Conservation (phyloP, 371 early-diverging fungal species). For the Mortierella sp. region DNA sequence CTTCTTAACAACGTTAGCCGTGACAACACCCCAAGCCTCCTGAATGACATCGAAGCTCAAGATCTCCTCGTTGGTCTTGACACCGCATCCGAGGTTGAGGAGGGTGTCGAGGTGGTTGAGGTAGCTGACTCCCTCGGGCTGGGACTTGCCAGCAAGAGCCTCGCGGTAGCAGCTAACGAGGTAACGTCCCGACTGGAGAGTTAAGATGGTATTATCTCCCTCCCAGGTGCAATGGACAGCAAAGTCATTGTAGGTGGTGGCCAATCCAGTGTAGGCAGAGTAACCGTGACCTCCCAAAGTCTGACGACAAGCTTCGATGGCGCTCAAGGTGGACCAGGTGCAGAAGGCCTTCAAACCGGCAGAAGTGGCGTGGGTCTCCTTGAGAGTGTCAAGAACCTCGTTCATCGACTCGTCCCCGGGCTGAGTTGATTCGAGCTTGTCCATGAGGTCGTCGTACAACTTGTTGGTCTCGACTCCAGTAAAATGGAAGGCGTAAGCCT, state of each 20-base stretch:
- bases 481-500: conserved; percentile 93
- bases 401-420: conserved; percentile 78
- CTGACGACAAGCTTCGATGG: conserved; percentile 92
- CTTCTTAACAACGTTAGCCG: conserved; percentile 87
- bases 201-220: conserved; percentile 93
- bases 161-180: conserved; percentile 87
- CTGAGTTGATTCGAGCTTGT: conserved; percentile 74
- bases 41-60: conserved; percentile 74
- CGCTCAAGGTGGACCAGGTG: conserved; percentile 91
- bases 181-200: conserved; percentile 92
- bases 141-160: conserved; percentile 80
- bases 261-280: conserved; percentile 91
- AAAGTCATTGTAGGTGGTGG: conserved; percentile 90
- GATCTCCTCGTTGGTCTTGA: conserved; percentile 70
- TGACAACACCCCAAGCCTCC: conserved; percentile 89
- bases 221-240: conserved; percentile 97
- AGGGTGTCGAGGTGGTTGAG: conserved; percentile 73
- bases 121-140: conserved; percentile 87
- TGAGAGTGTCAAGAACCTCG: conserved; percentile 81
- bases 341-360: conserved; percentile 96
- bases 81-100: conserved; percentile 69
- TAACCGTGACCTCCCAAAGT: conserved; percentile 95
- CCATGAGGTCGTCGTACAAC: conserved; percentile 87
- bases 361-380: conserved; percentile 93
- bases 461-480: conserved; percentile 87